Evolutionary conservation across 768 basidiomycete genomes (phyloP).

Genomic region (Naganishia antarctica): DNA sequence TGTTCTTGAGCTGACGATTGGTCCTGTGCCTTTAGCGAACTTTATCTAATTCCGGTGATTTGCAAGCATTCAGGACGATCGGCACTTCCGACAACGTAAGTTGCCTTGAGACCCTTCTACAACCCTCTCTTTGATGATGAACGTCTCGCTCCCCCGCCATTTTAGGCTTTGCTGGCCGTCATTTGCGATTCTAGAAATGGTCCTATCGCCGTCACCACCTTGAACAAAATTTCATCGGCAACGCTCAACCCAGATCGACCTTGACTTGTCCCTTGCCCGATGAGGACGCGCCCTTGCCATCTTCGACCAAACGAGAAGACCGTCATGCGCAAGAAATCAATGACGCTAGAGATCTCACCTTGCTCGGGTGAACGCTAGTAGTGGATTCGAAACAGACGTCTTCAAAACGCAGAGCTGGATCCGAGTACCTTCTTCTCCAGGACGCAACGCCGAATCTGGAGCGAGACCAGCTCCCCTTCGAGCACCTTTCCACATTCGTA

Average conservation of each 20-base stretch:
- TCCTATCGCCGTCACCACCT: neutral
- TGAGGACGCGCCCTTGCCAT: neutral
- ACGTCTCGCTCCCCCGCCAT: neutral
- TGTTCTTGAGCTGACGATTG: too few species aligned
- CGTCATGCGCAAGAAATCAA: neutral
- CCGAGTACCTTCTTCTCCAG: neutral
- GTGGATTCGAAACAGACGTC: constrained; percentile 4
- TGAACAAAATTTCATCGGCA: constrained; percentile 21
- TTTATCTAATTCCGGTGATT: constrained; percentile 9
- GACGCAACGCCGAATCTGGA: too few species aligned
- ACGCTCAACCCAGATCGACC: neutral
- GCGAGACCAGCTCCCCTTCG: neutral
- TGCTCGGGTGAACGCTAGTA: constrained; percentile 3
- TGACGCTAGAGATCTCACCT: neutral
- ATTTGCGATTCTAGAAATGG: constrained; percentile 13
- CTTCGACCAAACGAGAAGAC: neutral
- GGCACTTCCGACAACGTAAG: constrained; percentile 6
- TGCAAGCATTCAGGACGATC: constrained; percentile 16
- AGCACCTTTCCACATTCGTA: neutral
- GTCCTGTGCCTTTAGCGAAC: constrained; percentile 9
- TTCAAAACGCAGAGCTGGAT: constrained; percentile 9
- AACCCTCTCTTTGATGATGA: too few species aligned
- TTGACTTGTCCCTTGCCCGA: constrained; percentile 1
- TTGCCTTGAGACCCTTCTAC: too few species aligned
- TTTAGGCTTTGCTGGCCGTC: constrained; percentile 1